Evolutionary conservation across 306 rosid species (phyloP), one percentile per base, ranked within the genome.

Genomic region (Benincasa hispida): DNA sequence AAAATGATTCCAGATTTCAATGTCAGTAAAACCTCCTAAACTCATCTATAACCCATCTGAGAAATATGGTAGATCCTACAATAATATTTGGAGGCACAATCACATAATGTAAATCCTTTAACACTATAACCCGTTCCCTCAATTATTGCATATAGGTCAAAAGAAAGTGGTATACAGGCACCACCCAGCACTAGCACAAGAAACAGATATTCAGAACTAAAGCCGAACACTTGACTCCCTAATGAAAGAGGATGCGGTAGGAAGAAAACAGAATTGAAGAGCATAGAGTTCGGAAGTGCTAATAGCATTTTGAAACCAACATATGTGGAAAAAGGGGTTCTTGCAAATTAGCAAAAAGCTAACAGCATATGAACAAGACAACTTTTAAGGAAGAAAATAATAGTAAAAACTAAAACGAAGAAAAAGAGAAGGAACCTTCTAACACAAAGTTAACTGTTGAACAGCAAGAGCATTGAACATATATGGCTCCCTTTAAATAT

Each of bases 381-480:
- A 30, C 35, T 75, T 54, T 37, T 37, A 9, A 55, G 54, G 17
- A 34, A 57, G 18, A 59, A 24, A 34, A 58, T 14, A 48, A 34
- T 9, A 5, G 10, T 14, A 19, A 53, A 34, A 5, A 19, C 30
- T 22, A 17, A 39, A 51, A 27, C 5, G 74, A 66, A 53, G 34
- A 35, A 66, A 51, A 83, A 35, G 78, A 80, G 76, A 70, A 51
- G 28, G 45, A 80, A 91, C 97, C 90, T 88, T 93, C 91, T 69
- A 93, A 81, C 70, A 93, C 97, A 82, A 85, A 86, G 81, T 93
- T 93, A 70, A 84, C 86, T 1, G 89, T 90, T 81, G 87, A 88
- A 77, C 98, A 93, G 88, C 94, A 91, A 3, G 92, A 85, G 81
- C 98, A 93, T 74, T 85, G 87, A 77, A 91, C 96, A 76, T 84